phyloP scores from a whole-genome alignment of 2,329 filamentous ascomycete species.

The Pestalotiopsis sp. region DNA sequence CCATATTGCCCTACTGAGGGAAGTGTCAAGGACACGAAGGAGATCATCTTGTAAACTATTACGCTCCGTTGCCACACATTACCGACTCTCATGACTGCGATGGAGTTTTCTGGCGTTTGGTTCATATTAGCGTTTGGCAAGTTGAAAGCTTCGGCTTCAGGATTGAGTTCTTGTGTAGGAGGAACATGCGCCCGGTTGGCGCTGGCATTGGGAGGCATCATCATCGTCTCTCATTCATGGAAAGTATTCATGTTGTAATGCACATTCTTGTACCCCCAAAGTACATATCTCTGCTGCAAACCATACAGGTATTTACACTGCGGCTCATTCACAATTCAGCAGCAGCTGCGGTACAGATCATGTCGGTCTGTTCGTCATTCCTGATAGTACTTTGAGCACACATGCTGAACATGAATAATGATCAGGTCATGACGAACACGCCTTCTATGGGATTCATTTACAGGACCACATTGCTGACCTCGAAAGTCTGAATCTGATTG shows the following conservation, averaged over 20 bases:
- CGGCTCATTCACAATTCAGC: too few relatives aligned
- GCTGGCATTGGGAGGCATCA: background rate
- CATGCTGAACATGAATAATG: background rate
- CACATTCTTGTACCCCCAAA: too few relatives aligned
- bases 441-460: background rate
- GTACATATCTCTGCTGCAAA: too few relatives aligned
- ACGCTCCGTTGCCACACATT: background rate
- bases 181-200: background rate
- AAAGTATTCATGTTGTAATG: too few relatives aligned
- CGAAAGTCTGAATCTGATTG: conserved; percentile 39
- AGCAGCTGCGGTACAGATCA: too few relatives aligned
- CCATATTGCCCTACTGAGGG: conserved; percentile 93
- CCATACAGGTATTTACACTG: too few relatives aligned
- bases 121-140: background rate
- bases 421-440: background rate
- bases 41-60: conserved; percentile 62
- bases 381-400: too few relatives aligned
- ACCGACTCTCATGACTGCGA: background rate
- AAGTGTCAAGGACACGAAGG: conserved; percentile 71
- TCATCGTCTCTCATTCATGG: background rate
- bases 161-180: background rate
- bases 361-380: too few relatives aligned
- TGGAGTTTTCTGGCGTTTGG: background rate
- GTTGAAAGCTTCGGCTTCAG: background rate
- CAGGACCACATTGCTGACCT: conserved; percentile 23